A percentile compares a stretch with the other conserved stretches of the same genome.
Evolutionary conservation across 768 basidiomycete genomes (phyloP).

Genomic region (Suillus americanus): DNA sequence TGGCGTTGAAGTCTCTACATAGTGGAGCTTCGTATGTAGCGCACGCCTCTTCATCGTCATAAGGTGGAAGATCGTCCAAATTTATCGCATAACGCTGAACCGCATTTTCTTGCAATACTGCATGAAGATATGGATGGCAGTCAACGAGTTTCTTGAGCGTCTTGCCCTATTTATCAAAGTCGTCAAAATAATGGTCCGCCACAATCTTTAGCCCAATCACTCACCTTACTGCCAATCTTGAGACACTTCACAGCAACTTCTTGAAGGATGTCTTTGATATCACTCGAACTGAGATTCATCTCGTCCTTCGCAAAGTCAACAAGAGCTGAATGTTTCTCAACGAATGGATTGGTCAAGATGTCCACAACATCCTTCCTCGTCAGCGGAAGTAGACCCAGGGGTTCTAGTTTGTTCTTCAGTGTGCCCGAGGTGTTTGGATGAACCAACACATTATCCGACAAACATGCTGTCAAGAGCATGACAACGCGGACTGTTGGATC

Average conservation of each 20-base stretch:
- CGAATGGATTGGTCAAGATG: slow-evolving; percentile 67
- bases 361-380: slow-evolving; percentile 58
- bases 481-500: slow-evolving; percentile 65
- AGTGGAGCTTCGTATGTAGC: slow-evolving; percentile 47
- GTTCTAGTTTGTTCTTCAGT: slow-evolving; percentile 49
- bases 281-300: slow-evolving; percentile 43
- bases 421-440: slow-evolving; percentile 29
- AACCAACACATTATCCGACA: slow-evolving; percentile 30
- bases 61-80: slow-evolving; percentile 55
- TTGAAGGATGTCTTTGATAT: slow-evolving; percentile 47
- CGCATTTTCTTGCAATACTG: slow-evolving; percentile 44
- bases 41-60: slow-evolving; percentile 49
- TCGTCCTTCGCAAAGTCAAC: slow-evolving; percentile 48
- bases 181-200: neutral
- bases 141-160: slow-evolving; percentile 61
- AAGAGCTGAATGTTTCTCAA: slow-evolving; percentile 54
- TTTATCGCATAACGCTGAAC: slow-evolving; percentile 50
- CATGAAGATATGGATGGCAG: slow-evolving; percentile 37
- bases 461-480: slow-evolving; percentile 70
- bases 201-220: neutral
- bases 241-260: slow-evolving; percentile 63
- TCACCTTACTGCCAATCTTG: slow-evolving; percentile 54
- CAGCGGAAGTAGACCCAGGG: slow-evolving; percentile 54
- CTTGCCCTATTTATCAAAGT: slow-evolving; percentile 49
- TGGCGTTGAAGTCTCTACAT: slow-evolving; percentile 50